Base-by-base conservation (phyloP, 345 rosid species). In the Salix viminalis region DNA sequence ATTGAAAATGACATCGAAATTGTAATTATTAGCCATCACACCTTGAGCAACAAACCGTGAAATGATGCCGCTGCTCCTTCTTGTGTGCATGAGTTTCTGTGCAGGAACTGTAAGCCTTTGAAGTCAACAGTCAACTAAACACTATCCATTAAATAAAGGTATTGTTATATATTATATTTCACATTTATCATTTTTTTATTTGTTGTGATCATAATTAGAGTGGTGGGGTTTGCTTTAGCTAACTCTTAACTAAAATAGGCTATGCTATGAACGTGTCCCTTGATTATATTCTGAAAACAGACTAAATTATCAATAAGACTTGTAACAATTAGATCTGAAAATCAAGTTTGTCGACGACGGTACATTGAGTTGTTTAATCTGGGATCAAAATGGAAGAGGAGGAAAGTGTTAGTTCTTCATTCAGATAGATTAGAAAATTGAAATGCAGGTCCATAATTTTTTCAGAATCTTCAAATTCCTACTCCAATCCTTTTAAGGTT, bases 11-110 rank as follows among this genome's bases (percentile, higher is more conserved):
- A 80, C 77, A 75, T 71, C 48, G 70, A 71, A 77, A n/a, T 79
- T 77, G 85, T 75, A 80, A 86, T 85, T 78, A 88, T 83, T 75
- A 80, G 83, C 67, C 83, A 83, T 83, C 88, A 87, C 85, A 84
- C 90, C 91, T 88, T 76, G 72, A 79, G 82, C 83, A 80, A 79
- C 86, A 75, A 76, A 76, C 65, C 54, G 75, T 79, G 18, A 77
- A 78, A 85, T 87, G 73, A 88, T 87, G 83, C 30, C 69, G 74
- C 70, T 6, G 52, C 41, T 46, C 52, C 44, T 56, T 46, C 52
- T 36, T 56, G 41, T 81, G 78, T 87, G 86, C 88, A 84, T 79
- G 80, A 77, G 74, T 82, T 85, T 84, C 46, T 84, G 87, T 76
- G 85, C 87, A 72, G 75, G 13, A 69, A 82, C 78, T 79, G 85